Evolutionary conservation across 345 rosid genomes (phyloP).

Genomic region (Eucalyptus marginata): DNA sequence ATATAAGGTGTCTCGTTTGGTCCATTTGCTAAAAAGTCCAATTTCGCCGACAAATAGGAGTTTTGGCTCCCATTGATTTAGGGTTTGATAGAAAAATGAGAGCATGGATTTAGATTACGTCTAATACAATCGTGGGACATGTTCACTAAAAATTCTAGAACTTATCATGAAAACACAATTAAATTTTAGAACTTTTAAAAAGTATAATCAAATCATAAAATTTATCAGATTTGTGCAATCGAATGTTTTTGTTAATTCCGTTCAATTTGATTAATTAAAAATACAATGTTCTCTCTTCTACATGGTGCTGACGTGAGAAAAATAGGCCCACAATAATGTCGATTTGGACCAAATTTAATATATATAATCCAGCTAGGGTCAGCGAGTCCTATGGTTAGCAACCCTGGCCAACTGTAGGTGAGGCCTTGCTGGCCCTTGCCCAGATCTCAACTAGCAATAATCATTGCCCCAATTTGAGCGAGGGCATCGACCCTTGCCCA

Average conservation of each 20-base stretch:
- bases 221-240: accelerated
- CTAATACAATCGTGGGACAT: neutral
- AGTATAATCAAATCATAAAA: no score
- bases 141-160: no score
- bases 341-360: no score
- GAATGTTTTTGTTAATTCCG: accelerated
- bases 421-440: no score
- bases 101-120: neutral
- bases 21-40: accelerated
- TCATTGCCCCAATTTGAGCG: no score
- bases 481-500: no score
- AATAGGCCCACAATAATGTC: neutral
- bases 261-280: neutral
- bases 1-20: no score
- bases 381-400: no score
- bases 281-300: neutral
- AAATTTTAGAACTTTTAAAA: accelerated
- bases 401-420: accelerated
- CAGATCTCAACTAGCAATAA: no score
- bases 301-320: accelerated
- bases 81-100: neutral
- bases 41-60: neutral
- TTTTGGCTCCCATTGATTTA: neutral
- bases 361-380: no score
- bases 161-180: accelerated